Base-by-base conservation (phyloP, 129 eudicot species). In the Centella asiatica region DNA sequence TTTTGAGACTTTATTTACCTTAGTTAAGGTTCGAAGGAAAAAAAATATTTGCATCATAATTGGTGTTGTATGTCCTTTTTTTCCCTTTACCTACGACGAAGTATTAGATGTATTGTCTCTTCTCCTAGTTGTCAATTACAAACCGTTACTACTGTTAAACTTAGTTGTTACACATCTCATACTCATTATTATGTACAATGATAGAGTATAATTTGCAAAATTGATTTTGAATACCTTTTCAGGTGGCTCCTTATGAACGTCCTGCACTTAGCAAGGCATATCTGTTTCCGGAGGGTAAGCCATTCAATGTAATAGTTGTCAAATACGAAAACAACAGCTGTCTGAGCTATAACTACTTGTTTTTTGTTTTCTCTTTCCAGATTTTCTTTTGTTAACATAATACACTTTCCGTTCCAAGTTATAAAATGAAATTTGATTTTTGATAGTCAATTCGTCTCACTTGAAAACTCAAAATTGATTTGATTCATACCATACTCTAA, bases 231-330 rank as follows among this genome's bases (percentile, higher is more conserved):
- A 24, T 34, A 44, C 18, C 23, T 40, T 20, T 12, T 34, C 71
- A 90, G 97, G 97, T 90, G 74, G 97, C 97, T 69, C 97, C 97
- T 39, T 90, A 90, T 86, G 97, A 90, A 78, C 97, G 97, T 69
- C 97, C 97, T 44, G 97, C 97, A 47, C 95, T 90, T 60, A 90
- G 97, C 88, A 90, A 90, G 77, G 97, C 84, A 15, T 90, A 90
- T 76, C 72, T 90, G 66, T 86, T 86, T 66, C 97, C 97, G 23
- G 95, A 90, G 74, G 93, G 97, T 86, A 78, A 78, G 80, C 62
- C 23, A 49, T 17, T 50, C 64, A 57, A 9, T 19, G 49, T 70
- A 37, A 64, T 32, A 12, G 39, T 23, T 61, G 3, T 20, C 13
- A 17, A 11, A 52, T 63, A 11, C 11, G 19, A 10, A 52, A 28